Conservation (phyloP, 352 stramenopile species). For the Thalassiosira ordinaria region DNA sequence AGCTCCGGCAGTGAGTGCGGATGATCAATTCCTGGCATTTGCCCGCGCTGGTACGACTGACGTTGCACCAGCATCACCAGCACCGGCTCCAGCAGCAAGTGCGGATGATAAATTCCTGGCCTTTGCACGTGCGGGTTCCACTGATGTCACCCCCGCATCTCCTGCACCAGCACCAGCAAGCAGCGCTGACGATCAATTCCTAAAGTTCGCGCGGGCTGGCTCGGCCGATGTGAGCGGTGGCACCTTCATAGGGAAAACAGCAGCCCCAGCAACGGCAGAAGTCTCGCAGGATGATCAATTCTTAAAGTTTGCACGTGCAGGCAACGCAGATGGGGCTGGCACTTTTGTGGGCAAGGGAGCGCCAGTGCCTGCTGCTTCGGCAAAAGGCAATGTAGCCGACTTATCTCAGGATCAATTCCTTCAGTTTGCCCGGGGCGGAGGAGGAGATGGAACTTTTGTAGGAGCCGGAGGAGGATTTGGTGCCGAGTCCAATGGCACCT, state of each 20-base stretch:
- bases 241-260: too few relatives aligned
- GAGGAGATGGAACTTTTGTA: conserved; percentile 21
- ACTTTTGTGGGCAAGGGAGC: conserved; percentile 13
- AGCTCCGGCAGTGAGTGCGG: not conserved
- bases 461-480: conserved; percentile 7
- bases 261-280: not conserved
- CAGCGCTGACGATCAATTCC: conserved; percentile 15
- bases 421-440: conserved; percentile 13
- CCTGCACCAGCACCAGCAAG: not conserved
- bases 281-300: not conserved
- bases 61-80: not conserved
- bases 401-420: conserved; percentile 34
- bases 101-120: conserved; percentile 14
- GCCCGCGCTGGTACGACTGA: conserved; percentile 21
- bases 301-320: conserved; percentile 13
- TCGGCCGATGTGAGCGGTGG: not conserved
- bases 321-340: not conserved
- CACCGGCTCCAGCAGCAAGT: not conserved
- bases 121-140: conserved; percentile 11
- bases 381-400: not conserved
- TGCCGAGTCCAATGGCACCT: too few relatives aligned
- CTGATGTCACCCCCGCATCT: not conserved
- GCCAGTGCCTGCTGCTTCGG: not conserved
- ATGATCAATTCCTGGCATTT: conserved; percentile 52
- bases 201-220: conserved; percentile 16